Conservation (phyloP, 371 early-diverging fungal genomes). For the Hamiltosporidium tvaerminnensis region DNA sequence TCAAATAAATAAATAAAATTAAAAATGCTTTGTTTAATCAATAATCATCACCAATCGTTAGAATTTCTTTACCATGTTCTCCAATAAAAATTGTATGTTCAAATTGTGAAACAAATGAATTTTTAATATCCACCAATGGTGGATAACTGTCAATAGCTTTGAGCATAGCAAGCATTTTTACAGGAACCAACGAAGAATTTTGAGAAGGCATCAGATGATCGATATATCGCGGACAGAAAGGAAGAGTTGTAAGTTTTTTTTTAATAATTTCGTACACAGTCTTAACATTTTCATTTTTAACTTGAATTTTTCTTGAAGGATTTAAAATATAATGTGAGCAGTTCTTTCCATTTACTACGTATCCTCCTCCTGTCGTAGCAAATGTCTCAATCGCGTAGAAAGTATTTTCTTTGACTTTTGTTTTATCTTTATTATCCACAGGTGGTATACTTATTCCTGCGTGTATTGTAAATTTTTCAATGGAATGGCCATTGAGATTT, state of each 20-base stretch:
- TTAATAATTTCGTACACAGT: conserved; percentile 67
- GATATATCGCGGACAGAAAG: conserved; percentile 87
- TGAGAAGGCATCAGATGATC: conserved; percentile 72
- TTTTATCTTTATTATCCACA: conserved; percentile 68
- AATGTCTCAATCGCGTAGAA: conserved; percentile 95
- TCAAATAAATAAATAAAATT: too few relatives aligned
- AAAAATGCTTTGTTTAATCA: too few relatives aligned
- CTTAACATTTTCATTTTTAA: conserved; percentile 60
- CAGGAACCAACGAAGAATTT: conserved; percentile 58
- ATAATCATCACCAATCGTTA: conserved; percentile 58
- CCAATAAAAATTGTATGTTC: conserved; percentile 68
- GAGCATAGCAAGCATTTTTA: conserved; percentile 67
- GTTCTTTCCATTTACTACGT: conserved; percentile 72
- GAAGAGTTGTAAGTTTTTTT: conserved; percentile 78
- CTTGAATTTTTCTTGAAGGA: conserved; percentile 7
- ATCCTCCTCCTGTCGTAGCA: conserved; percentile 85
- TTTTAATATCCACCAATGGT: conserved; percentile 73
- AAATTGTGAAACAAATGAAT: conserved; percentile 83
- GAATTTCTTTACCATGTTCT: conserved; percentile 42
- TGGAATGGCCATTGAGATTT: conserved; percentile 91
- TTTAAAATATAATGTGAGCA: conserved; percentile 77
- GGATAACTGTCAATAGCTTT: conserved; percentile 76
- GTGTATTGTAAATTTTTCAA: conserved; percentile 81
- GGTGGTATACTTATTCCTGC: conserved; percentile 88
- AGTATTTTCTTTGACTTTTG: conserved; percentile 86